These are phyloP conservation scores for Russula vinacea DNA, from an alignment of 768 basidiomycete species.

Conservation along the genomic window DNA sequence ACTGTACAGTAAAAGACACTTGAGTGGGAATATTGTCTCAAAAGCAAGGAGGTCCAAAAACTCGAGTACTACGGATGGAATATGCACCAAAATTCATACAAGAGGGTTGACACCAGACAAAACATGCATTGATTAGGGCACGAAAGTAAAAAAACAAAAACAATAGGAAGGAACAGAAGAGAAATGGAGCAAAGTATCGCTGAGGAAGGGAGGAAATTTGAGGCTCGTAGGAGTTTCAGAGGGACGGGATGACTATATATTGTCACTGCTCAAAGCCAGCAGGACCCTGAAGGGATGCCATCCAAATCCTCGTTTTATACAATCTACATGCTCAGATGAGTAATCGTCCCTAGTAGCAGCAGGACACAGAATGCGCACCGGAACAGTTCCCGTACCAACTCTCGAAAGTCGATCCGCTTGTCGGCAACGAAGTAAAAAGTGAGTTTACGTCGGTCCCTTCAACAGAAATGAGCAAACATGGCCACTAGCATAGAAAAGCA, in stretches of 20 bases:
- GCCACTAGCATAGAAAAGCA: not conserved
- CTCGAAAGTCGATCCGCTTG: slow-evolving; percentile 93
- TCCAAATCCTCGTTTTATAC: slow-evolving; percentile 96
- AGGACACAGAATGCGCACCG: slow-evolving; percentile 47
- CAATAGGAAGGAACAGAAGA: not conserved
- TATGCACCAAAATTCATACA: slow-evolving; percentile 23
- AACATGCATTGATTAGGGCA: slow-evolving; percentile 20
- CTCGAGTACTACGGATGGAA: slow-evolving; percentile 5
- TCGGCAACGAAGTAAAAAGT: slow-evolving; percentile 98
- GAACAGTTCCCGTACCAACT: slow-evolving; percentile 93
- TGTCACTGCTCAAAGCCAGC: slow-evolving; percentile 45
- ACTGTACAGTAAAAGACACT: slow-evolving; percentile 22
- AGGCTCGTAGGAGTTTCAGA: not conserved
- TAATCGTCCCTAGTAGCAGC: slow-evolving; percentile 1
- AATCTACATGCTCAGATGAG: slow-evolving; percentile 44
- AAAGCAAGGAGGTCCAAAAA: slow-evolving; percentile 14
- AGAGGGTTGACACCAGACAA: slow-evolving; percentile 6
- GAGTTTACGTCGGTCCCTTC: slow-evolving; percentile 94
- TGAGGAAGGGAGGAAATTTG: not conserved
- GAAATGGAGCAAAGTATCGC: slow-evolving; percentile 10
- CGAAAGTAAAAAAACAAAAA: not conserved
- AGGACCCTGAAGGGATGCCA: slow-evolving; percentile 71
- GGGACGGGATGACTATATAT: not conserved
- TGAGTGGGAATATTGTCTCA: slow-evolving; percentile 20
- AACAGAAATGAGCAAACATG: not conserved